Evolutionary conservation across 371 early-diverging fungal genomes (phyloP).

Genomic region (Massospora cicadina): DNA sequence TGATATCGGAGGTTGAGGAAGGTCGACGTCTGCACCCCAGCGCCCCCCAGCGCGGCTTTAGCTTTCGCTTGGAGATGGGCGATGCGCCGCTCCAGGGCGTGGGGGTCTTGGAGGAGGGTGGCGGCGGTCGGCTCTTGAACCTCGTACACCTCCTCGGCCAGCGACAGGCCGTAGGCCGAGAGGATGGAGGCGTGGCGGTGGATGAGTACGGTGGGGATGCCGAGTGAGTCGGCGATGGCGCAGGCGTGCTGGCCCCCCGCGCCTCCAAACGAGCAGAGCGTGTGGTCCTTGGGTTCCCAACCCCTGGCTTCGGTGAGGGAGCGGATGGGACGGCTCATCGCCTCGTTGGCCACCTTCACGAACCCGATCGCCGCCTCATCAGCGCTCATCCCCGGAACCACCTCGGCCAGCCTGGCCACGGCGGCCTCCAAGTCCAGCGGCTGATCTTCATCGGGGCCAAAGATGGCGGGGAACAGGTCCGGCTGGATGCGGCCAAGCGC

Average conservation of each 20-base stretch:
- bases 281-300: conserved; percentile 66
- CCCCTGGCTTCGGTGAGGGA: conserved; percentile 88
- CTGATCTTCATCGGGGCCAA: conserved; percentile 75
- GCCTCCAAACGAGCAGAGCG: conserved; percentile 88
- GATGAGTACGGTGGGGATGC: conserved; percentile 61
- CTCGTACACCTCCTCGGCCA: conserved; percentile 87
- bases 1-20: conserved; percentile 84
- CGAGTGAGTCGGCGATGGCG: conserved; percentile 75
- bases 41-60: conserved; percentile 24
- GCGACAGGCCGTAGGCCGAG: conserved; percentile 79
- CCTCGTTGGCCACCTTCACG: conserved; percentile 83
- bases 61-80: conserved; percentile 25
- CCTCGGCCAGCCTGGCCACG: conserved; percentile 26
- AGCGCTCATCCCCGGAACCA: conserved; percentile 42
- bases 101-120: conserved; percentile 15
- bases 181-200: conserved; percentile 79
- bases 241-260: conserved; percentile 90
- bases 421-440: conserved; percentile 57
- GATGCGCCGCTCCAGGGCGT: conserved; percentile 29
- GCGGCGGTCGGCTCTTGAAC: conserved; percentile 63
- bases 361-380: conserved; percentile 89
- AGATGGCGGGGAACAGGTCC: conserved; percentile 81
- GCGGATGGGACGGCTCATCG: conserved; percentile 90
- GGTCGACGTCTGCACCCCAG: conserved; percentile 48
- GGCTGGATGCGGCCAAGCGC: conserved; percentile 74